Conservation (phyloP, 352 stramenopile genomes). For the Pythium scleroteichum region DNA sequence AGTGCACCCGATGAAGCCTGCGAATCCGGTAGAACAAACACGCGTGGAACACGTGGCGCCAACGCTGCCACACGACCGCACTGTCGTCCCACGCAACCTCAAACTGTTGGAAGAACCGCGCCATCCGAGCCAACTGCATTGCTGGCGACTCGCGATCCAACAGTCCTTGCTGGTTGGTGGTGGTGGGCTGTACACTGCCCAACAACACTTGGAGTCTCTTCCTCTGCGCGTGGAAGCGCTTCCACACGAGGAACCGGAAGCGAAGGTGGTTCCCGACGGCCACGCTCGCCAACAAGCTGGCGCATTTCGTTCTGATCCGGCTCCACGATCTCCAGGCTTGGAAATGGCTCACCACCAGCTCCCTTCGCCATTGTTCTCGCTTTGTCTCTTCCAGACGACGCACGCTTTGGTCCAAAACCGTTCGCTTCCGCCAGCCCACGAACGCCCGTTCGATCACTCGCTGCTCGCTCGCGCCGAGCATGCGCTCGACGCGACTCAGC, state of each 20-base stretch:
- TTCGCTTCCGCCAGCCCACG: constrained; percentile 44
- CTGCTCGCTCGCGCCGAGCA: constrained; percentile 39
- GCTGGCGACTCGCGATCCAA: background rate
- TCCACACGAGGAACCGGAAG: constrained; percentile 61
- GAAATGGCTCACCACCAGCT: constrained; percentile 24
- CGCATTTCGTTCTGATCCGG: constrained; percentile 30
- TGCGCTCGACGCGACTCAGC: constrained; percentile 48
- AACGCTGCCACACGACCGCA: constrained; percentile 46
- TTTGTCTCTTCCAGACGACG: constrained; percentile 23
- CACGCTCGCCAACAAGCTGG: constrained; percentile 39
- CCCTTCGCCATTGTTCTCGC: constrained; percentile 4
- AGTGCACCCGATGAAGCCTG: constrained; percentile 32
- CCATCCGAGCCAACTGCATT: constrained; percentile 27
- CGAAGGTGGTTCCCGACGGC: constrained; percentile 37
- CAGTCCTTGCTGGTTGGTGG: no score
- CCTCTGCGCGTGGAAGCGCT: constrained; percentile 34
- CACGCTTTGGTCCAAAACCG: constrained; percentile 25
- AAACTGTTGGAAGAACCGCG: constrained; percentile 53
- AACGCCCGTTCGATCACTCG: constrained; percentile 35
- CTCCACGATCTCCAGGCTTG: constrained; percentile 38
- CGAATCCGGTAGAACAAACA: constrained; percentile 60
- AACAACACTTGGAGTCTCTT: constrained; percentile 33
- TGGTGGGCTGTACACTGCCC: no score
- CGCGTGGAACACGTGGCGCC: constrained; percentile 62
- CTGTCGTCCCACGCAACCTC: constrained; percentile 41